Base-by-base conservation (phyloP, 2,329 filamentous ascomycete species). In the Ophiostoma triangulosporum region DNA sequence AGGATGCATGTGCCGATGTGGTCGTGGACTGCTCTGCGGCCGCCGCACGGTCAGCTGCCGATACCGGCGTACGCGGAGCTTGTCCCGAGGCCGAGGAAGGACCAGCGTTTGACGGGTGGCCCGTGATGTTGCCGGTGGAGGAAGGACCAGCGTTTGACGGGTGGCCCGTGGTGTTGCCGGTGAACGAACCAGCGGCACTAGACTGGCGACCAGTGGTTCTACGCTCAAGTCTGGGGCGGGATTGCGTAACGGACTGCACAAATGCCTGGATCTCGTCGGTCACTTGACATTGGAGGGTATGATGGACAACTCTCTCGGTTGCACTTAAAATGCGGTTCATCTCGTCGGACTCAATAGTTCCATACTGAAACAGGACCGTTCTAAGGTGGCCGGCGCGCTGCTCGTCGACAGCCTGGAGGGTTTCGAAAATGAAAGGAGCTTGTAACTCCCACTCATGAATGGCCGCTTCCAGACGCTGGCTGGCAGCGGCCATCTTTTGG, bases 391-490 rank as follows among this genome's bases (percentile, higher is more conserved):
- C 95, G 60, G 94, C 73, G 54, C 93, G 81, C 61, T 80, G 83
- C 70, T 98, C 93, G 64, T 98, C 93, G 31, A 94, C 73, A 6
- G 87, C 84, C 66, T 98, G 93, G 26, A 98, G 78, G 57, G 84
- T 86, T 69, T 98, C 93, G 64, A 95, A 96, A 57, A 96, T 85
- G 68, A 88, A 97, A 1, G 93, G 93, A 14, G 93, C 88, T 66
- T 95, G 89, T 1, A 88, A 89, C 54, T 95, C 84, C 93, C 93
- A 98, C 65, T 95, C 86, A 59, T 84, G 78, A 45, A 76, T 80
- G n/a, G 88, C 84, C 56, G 81, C 81, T 58, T 95, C 86, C 43
- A 94, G 78, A 59, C 82, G 83, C 17, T 80, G 73, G 11, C 80
- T 76, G 12, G 88, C 89, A 57, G 76, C 77, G 43, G 89, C 86